A percentile compares a stretch with the other conserved stretches of the same genome.
phyloP scores from a whole-genome alignment of 352 stramenopile genomes.

The Thraustotheca clavata region DNA sequence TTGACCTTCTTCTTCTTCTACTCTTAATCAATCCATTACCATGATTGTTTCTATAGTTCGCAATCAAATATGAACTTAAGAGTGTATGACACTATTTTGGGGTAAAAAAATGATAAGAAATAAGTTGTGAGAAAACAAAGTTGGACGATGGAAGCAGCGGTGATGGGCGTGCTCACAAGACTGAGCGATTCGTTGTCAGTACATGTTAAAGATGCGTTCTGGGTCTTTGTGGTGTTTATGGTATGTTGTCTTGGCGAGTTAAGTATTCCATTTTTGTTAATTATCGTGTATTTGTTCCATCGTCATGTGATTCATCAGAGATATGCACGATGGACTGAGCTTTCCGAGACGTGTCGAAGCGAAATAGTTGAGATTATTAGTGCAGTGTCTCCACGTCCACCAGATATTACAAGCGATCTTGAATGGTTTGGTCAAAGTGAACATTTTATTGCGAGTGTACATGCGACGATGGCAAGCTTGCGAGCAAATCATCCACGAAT shows the following conservation, averaged over 20 bases:
- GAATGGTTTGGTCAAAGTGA: constrained; percentile 22
- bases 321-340: background rate
- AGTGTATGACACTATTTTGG: too few species aligned
- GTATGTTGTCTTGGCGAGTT: constrained; percentile 17
- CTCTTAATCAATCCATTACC: too few species aligned
- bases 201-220: constrained; percentile 15
- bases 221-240: constrained; percentile 16
- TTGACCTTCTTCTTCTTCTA: too few species aligned
- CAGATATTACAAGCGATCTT: constrained; percentile 15
- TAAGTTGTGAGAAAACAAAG: too few species aligned
- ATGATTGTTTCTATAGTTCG: too few species aligned
- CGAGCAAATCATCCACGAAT: constrained; percentile 17
- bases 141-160: background rate
- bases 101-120: too few species aligned
- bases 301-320: constrained; percentile 13
- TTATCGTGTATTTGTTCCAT: constrained; percentile 20
- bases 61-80: too few species aligned
- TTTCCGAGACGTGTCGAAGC: background rate
- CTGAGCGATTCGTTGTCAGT: constrained; percentile 4
- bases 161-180: background rate
- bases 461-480: constrained; percentile 15
- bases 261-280: constrained; percentile 11
- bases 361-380: constrained; percentile 14
- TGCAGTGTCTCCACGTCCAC: constrained; percentile 1
- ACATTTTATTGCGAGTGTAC: constrained; percentile 14